Base-by-base conservation (phyloP, 1,284 basidiomycete genomes). In the Coriolopsis trogii region DNA sequence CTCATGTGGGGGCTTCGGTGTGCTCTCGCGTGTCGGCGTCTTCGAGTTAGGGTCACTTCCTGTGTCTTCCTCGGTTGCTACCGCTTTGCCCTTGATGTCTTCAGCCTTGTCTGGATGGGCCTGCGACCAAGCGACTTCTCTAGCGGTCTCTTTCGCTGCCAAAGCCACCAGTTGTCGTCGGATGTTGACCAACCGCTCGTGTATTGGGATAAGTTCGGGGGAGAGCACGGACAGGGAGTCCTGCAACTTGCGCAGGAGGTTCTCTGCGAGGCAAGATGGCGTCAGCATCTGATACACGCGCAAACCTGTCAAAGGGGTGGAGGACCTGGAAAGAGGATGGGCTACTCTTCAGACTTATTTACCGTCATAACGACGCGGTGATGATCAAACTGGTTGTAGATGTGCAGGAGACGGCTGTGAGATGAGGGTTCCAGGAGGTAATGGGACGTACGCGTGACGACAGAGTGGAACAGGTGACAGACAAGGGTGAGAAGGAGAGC, bases 91-190 rank as follows among this genome's bases (percentile, higher is more conserved):
- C 47, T 50, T 45, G 24, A 44, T 2, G 51, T 53, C 36, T 21
- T 56, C 53, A 0, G 29, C 40, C 21, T 40, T 40, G 15, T 49
- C 46, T 2, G 51, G 56, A 8, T 49, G 38, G 7, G 54, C 55
- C 21, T 59, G 39, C 7, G 56, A 51, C 3, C 48, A 38, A 2
- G 61, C 65, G 6, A 65, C 64, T 47, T 66, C 64, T 13, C 58
- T 51, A 4, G 66, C 67, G 6, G 66, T 66, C 55, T 70, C 67
- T 45, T 94, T 93, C 6, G 93, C 90, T 15, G 94, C 91, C 34
- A 98, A 81, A 1, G 91, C 84, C 33, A 91, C 93, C 20, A 99
- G 83, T 67, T 95, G 89, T 56, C 95, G 86, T 53, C 96, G 86
- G 48, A 98, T 81, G 21, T 82, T 85, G 39, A 99, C 89, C 33